These are phyloP conservation scores for Globisporangium spinosum DNA, from an alignment of 352 stramenopile genomes.

Conservation along the genomic window DNA sequence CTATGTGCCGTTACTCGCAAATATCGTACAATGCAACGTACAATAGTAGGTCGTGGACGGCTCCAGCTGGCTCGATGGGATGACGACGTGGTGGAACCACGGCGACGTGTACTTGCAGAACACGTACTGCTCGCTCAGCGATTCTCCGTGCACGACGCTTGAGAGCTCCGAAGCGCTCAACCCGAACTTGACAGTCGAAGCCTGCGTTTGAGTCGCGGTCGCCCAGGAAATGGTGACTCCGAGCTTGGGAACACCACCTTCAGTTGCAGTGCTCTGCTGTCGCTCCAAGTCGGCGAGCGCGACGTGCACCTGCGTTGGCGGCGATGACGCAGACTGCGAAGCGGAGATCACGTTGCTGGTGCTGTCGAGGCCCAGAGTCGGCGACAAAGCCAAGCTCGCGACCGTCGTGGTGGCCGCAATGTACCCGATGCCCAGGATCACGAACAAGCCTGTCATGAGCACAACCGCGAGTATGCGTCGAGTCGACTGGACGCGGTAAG, in stretches of 20 bases:
- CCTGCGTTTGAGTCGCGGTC: conserved; percentile 32
- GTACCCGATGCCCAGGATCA: conserved; percentile 5
- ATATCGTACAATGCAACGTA: conserved; percentile 24
- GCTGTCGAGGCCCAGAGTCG: neutral
- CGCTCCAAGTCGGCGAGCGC: conserved; percentile 5
- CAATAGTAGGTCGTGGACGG: conserved; percentile 70
- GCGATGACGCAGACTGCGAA: neutral
- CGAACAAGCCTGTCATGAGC: neutral
- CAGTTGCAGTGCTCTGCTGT: neutral
- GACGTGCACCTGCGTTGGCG: conserved; percentile 11
- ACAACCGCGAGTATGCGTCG: neutral
- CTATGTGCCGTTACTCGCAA: no score
- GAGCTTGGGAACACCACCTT: conserved; percentile 12
- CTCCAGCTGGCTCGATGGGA: conserved; percentile 41
- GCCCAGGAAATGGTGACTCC: conserved; percentile 64
- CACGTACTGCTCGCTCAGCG: conserved; percentile 50
- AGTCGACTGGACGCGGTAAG: neutral
- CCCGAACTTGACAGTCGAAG: conserved; percentile 55
- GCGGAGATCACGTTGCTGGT: neutral
- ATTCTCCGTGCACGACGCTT: conserved; percentile 23
- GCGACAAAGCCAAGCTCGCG: neutral
- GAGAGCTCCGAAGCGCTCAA: conserved; percentile 25
- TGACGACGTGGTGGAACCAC: conserved; percentile 70
- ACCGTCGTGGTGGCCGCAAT: neutral
- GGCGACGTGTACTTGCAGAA: conserved; percentile 80